Percentiles rank a stretch among this genome's conserved stretches.
These are phyloP conservation scores for Centella asiatica DNA, from an alignment of 129 eudicot genomes.

Conservation along the genomic window DNA sequence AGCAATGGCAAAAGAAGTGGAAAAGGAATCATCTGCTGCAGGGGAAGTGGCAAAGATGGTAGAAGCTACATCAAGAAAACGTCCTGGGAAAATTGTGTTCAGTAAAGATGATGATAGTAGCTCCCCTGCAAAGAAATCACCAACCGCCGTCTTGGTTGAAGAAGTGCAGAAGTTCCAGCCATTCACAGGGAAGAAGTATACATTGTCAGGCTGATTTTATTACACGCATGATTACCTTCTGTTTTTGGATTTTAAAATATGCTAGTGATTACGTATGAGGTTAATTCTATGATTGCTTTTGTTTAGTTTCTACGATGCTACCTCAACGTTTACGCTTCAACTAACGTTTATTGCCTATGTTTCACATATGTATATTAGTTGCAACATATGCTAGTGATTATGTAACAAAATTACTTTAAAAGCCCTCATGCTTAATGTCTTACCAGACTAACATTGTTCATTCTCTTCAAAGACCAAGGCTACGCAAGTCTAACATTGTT, in stretches of 20 bases:
- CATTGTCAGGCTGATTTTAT: conserved; percentile 4
- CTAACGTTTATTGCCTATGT: too few species aligned
- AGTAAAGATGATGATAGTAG: background rate
- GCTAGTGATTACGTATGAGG: too few species aligned
- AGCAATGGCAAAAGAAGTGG: background rate
- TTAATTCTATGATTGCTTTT: too few species aligned
- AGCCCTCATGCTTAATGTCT: too few species aligned
- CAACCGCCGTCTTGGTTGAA: background rate
- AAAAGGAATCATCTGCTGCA: background rate
- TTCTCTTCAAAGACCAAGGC: too few species aligned
- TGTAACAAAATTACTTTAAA: too few species aligned
- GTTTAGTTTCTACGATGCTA: too few species aligned
- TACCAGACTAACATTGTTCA: too few species aligned
- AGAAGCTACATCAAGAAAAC: background rate
- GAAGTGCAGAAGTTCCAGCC: conserved; percentile 13
- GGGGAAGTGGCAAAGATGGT: background rate
- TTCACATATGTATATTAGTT: too few species aligned
- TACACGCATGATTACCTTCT: background rate
- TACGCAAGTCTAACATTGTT: too few species aligned
- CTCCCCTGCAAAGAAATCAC: background rate
- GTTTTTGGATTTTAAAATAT: background rate
- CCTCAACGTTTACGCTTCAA: too few species aligned
- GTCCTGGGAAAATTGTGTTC: background rate
- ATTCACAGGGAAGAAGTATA: conserved; percentile 24
- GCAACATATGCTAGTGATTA: too few species aligned